A percentile compares a stretch with the other conserved stretches of the same genome.
Evolutionary conservation across 129 eudicot species (phyloP).

Genomic region (Apium graveolens): DNA sequence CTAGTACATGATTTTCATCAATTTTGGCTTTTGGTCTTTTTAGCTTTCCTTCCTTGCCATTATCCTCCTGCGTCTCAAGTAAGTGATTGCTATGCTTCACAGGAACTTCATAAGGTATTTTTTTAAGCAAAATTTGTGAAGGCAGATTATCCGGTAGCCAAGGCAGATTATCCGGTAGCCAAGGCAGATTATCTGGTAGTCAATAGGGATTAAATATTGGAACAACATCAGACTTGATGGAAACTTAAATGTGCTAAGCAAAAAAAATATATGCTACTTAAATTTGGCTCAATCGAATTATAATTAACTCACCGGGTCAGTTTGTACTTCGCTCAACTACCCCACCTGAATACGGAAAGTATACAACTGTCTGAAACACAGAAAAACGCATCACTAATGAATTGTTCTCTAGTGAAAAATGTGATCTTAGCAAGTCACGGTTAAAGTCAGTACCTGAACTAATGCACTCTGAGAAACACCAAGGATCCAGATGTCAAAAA

Average conservation of each 20-base stretch:
- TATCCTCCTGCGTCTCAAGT: conserved; percentile 18
- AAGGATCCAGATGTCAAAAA: not conserved
- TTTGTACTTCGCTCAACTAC: conserved; percentile 69
- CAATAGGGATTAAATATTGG: conserved; percentile 3
- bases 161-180: too few species aligned
- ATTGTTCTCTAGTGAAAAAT: not conserved
- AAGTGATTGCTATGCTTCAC: too few species aligned
- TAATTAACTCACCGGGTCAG: conserved; percentile 42
- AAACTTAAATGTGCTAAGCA: not conserved
- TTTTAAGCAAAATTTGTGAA: conserved; percentile 55
- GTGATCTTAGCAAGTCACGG: not conserved
- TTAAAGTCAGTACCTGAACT: conserved; percentile 47
- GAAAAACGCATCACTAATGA: conserved; percentile 4
- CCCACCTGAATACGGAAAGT: conserved; percentile 80
- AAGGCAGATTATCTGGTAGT: too few species aligned
- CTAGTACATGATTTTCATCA: too few species aligned
- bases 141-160: too few species aligned
- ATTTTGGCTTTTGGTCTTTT: conserved; percentile 23
- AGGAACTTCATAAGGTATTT: conserved; percentile 22
- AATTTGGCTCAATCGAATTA: too few species aligned
- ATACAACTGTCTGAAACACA: conserved; percentile 63
- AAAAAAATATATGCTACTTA: not conserved
- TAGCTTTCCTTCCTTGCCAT: conserved; percentile 14
- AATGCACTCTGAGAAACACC: conserved; percentile 43
- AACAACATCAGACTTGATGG: not conserved